These are phyloP conservation scores for Russula dissimulans DNA, from an alignment of 768 basidiomycete species.

Conservation along the genomic window DNA sequence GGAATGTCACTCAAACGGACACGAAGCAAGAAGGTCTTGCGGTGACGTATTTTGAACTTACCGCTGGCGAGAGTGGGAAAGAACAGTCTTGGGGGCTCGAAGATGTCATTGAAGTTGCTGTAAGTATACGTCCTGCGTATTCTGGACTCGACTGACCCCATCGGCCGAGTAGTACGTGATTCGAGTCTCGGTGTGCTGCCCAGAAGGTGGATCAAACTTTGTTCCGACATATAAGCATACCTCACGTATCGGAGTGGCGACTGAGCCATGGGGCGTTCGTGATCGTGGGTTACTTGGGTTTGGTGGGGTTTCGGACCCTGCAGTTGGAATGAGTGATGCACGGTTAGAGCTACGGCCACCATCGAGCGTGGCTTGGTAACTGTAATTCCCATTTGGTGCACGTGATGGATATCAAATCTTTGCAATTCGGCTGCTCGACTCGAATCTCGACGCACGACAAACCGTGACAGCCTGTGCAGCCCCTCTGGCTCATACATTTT, in stretches of 20 bases:
- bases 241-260: conserved; percentile 30
- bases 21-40: conserved; percentile 31
- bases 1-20: conserved; percentile 21
- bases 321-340: conserved; percentile 28
- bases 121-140: conserved; percentile 11
- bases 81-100: conserved; percentile 32
- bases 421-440: no score
- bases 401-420: no score
- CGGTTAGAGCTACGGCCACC: conserved; percentile 5
- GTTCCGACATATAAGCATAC: conserved; percentile 33
- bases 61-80: conserved; percentile 30
- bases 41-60: conserved; percentile 28
- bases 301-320: conserved; percentile 33
- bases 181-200: conserved; percentile 28
- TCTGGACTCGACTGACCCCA: not conserved
- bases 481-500: no score
- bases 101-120: conserved; percentile 26
- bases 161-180: conserved; percentile 31
- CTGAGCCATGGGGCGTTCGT: conserved; percentile 33
- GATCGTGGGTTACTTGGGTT: conserved; percentile 31
- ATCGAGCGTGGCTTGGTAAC: conserved; percentile 9
- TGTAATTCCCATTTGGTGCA: no score
- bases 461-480: not conserved
- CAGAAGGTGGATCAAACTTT: conserved; percentile 23
- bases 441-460: not conserved